Percentiles rank a stretch among this genome's conserved stretches.
Conservation (phyloP, 2,329 filamentous ascomycete genomes). For the Colletotrichum cuscutae region DNA sequence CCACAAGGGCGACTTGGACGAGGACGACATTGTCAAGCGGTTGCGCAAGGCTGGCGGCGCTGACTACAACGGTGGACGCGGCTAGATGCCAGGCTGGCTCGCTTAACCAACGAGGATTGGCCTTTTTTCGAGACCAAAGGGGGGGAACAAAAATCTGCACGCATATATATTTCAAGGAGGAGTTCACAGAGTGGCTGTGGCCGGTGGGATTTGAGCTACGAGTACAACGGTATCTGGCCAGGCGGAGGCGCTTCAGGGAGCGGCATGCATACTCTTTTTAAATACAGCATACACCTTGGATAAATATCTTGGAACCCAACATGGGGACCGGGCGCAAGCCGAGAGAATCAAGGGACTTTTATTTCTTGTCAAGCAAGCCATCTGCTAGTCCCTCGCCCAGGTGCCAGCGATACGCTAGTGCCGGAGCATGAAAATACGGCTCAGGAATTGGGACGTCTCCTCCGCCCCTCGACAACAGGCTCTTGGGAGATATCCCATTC, state of each 20-base stretch:
- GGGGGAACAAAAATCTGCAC: background rate
- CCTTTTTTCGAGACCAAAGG: background rate
- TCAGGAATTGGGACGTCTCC: background rate
- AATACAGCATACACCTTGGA: constrained; percentile 32
- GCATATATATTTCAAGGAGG: background rate
- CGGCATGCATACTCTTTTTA: constrained; percentile 27
- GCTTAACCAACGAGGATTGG: background rate
- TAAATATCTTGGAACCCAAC: constrained; percentile 13
- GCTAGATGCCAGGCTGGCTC: constrained; percentile 44
- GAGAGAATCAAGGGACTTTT: constrained; percentile 3
- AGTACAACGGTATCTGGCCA: constrained; percentile 32
- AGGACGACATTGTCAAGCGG: constrained; percentile 68
- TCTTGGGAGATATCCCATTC: background rate
- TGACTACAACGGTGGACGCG: constrained; percentile 76
- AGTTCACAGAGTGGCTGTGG: background rate
- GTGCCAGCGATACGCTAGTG: background rate
- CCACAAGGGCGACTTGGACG: constrained; percentile 69
- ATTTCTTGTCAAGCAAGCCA: background rate
- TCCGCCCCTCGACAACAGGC: too few species aligned
- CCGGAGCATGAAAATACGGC: background rate
- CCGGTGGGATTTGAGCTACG: constrained; percentile 21
- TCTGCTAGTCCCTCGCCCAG: background rate
- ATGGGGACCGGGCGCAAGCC: constrained; percentile 24
- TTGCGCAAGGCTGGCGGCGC: constrained; percentile 75
- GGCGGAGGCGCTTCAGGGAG: constrained; percentile 29